Conservation (phyloP, 345 rosid species). For the Populus nigra region DNA sequence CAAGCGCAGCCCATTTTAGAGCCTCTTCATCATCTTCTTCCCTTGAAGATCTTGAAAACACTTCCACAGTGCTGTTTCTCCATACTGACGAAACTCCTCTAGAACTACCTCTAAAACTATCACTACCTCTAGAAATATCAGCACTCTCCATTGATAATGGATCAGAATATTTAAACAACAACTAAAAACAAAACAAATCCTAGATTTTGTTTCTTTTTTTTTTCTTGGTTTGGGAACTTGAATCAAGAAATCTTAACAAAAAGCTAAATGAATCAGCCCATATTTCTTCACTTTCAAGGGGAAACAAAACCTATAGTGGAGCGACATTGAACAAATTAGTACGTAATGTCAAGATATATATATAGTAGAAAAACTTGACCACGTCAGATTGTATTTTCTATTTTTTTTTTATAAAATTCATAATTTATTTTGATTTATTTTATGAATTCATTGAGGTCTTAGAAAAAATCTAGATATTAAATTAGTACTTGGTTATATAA, state of each 20-base stretch:
- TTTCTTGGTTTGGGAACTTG: not conserved
- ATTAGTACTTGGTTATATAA: too few relatives aligned
- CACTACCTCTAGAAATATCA: conserved; percentile 35
- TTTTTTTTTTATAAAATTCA: too few relatives aligned
- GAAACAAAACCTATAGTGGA: too few relatives aligned
- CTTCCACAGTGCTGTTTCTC: conserved; percentile 38
- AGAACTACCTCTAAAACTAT: conserved; percentile 26
- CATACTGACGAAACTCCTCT: conserved; percentile 24
- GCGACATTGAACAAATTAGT: too few relatives aligned
- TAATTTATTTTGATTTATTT: too few relatives aligned
- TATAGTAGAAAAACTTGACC: too few relatives aligned
- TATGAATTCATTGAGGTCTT: too few relatives aligned
- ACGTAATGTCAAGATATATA: too few relatives aligned
- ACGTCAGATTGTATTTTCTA: not conserved
- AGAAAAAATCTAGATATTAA: too few relatives aligned
- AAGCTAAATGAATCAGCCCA: not conserved
- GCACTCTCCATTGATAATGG: not conserved
- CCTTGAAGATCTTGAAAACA: conserved; percentile 51
- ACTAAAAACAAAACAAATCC: not conserved
- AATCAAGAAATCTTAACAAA: not conserved
- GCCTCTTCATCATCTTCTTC: conserved; percentile 62
- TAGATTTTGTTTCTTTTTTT: not conserved
- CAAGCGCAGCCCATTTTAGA: conserved; percentile 48
- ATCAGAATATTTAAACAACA: not conserved
- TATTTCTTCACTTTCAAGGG: not conserved